phyloP scores from a whole-genome alignment of 2,329 filamentous ascomycete genomes.

The Moelleriella libera region DNA sequence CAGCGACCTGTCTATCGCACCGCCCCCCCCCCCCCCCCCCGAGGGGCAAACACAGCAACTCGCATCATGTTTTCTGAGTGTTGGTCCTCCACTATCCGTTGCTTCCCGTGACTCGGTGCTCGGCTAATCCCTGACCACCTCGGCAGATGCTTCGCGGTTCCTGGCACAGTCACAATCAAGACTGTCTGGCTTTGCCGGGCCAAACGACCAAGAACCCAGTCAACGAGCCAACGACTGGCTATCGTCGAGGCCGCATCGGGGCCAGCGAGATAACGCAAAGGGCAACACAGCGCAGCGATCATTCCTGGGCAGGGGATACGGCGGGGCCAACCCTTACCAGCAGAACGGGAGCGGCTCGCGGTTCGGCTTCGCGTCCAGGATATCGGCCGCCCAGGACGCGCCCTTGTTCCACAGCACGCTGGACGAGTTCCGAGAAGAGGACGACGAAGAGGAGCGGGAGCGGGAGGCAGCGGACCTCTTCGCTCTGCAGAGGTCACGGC shows the following conservation, averaged over 20 bases:
- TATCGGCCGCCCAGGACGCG: constrained; percentile 59
- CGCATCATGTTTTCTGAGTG: constrained; percentile 57
- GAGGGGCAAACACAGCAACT: constrained; percentile 4
- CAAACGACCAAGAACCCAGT: constrained; percentile 31
- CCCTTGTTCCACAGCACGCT: constrained; percentile 89
- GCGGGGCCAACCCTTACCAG: constrained; percentile 64
- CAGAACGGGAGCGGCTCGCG: constrained; percentile 59
- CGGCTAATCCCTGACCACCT: neutral
- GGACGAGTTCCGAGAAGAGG: constrained; percentile 83
- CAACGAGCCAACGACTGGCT: constrained; percentile 17
- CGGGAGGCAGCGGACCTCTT: constrained; percentile 89
- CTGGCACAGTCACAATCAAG: constrained; percentile 92
- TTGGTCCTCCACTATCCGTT: constrained; percentile 30
- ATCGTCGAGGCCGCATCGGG: constrained; percentile 17
- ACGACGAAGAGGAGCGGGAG: constrained; percentile 83
- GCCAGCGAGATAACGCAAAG: constrained; percentile 16
- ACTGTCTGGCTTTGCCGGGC: constrained; percentile 53
- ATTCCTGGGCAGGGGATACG: constrained; percentile 29
- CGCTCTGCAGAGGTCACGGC: constrained; percentile 76
- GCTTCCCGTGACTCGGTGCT: neutral
- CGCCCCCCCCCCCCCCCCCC: constrained; percentile 4
- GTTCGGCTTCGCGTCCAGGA: constrained; percentile 61
- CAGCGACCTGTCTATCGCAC: neutral
- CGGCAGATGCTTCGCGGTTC: constrained; percentile 87
- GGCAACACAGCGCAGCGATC: constrained; percentile 21